Base-by-base conservation (phyloP, 108 stramenopile genomes). In the Pseudonitzschia multistriata region DNA sequence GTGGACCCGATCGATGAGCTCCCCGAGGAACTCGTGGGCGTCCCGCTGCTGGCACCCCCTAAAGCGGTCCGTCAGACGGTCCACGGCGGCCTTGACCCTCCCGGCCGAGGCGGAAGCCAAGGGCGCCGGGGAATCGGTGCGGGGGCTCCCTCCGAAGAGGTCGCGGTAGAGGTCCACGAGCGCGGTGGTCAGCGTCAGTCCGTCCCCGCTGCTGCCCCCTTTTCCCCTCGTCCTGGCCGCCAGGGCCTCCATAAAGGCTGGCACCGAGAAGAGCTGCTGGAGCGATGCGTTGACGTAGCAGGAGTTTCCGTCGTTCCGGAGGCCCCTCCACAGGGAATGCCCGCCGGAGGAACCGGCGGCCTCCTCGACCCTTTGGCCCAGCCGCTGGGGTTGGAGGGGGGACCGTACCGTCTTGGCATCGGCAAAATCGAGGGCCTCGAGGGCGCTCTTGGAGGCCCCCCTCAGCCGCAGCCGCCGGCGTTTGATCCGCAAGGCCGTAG, bases 261-360 rank as follows among this genome's bases (percentile, higher is more conserved):
- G 48, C 6, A 90, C 56, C 42, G 76, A 72, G 59, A 78, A 83
- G 25, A 91, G 70, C 68, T 87, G 82, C 77, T 94, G 93, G n/a
- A 90, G 34, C 0, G 93, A 83, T 0, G 89, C 79, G 66, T 83
- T 85, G 59, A 92, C 68, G 74, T 90, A 94, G 70, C 93, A 94
- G 2, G 93, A 92, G 49, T 92, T 92, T 7, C 93, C 93, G 21
- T 91, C 63, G 64, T 94, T 94, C 0, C 24, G 37, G 1, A 88
- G 55, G 15, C 77, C 77, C 30, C 70, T 39, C 69, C 69, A 78
- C 5, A 3, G 3, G 33, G 50, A 25, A 2, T 13, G 8, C 42
- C 11, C 17, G 13, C 17, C 42, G 7, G 15, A 17, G 22, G 11
- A 2, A 19, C 3, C 24, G 50, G 50, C 22, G 24, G 8, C 25